These are phyloP conservation scores for Canna indica DNA, from an alignment of 176 grass and related monocot species.

Conservation along the genomic window DNA sequence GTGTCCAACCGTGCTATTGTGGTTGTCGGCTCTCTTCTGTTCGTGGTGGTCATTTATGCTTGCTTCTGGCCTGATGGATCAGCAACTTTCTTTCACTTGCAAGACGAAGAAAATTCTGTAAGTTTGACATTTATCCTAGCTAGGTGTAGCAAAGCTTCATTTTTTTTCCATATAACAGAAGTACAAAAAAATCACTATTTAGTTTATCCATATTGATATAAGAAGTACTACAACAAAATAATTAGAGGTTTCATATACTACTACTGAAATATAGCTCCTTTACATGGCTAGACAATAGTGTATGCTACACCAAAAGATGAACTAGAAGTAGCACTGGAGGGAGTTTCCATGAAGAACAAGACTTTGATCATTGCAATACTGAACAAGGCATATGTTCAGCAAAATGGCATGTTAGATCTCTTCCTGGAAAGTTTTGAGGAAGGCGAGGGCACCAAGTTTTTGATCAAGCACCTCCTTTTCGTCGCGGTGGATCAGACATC, in stretches of 20 bases:
- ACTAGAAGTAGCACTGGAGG: neutral
- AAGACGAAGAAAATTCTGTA: neutral
- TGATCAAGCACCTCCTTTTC: slow-evolving; percentile 49
- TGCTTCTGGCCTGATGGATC: neutral
- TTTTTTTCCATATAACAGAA: too few species aligned
- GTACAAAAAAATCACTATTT: too few species aligned
- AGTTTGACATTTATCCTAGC: neutral
- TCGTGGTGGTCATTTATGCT: neutral
- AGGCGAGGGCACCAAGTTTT: slow-evolving; percentile 13
- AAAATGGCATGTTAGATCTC: slow-evolving; percentile 48
- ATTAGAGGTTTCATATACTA: too few species aligned
- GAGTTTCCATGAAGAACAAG: neutral
- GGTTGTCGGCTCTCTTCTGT: neutral
- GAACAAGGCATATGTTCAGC: slow-evolving; percentile 16
- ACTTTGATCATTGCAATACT: neutral
- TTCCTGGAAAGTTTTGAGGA: slow-evolving; percentile 39
- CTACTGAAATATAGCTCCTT: too few species aligned
- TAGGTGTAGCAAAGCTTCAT: too few species aligned
- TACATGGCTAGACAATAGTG: neutral
- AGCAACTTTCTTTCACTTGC: neutral
- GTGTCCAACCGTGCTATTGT: neutral
- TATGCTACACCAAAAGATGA: neutral
- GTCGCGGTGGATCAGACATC: slow-evolving; percentile 32
- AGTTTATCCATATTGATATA: too few species aligned
- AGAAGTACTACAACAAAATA: too few species aligned